Evolutionary conservation across 2,329 filamentous ascomycete species (phyloP).

Genomic region (Sclerotinia nivalis): DNA sequence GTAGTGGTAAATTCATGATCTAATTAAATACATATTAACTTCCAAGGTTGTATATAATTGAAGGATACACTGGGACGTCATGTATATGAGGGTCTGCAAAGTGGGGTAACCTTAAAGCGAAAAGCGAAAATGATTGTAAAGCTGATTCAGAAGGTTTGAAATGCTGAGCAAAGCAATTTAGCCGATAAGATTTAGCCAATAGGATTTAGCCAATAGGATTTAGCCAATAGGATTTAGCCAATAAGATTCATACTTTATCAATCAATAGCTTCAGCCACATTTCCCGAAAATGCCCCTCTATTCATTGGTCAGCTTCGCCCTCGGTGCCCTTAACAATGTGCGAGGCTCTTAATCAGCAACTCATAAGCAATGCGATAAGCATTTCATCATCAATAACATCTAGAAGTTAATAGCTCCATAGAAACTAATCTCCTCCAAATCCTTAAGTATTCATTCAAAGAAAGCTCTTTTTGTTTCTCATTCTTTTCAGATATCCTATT

Average conservation of each 20-base stretch:
- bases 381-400: slow-evolving; percentile 16
- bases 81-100: background rate
- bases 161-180: background rate
- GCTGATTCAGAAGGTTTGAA: slow-evolving; percentile 1
- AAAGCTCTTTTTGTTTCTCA: slow-evolving; percentile 8
- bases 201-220: background rate
- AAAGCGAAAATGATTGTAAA: slow-evolving; percentile 1
- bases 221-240: background rate
- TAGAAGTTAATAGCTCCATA: background rate
- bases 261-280: background rate
- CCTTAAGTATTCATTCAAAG: slow-evolving; percentile 3
- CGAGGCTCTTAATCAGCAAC: slow-evolving; percentile 16
- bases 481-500: slow-evolving; percentile 6
- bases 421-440: background rate
- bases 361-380: slow-evolving; percentile 25
- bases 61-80: too few relatives aligned
- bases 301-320: background rate
- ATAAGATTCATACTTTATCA: background rate
- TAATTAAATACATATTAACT: too few relatives aligned
- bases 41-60: too few relatives aligned
- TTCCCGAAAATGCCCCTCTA: background rate
- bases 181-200: too few relatives aligned
- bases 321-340: background rate
- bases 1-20: too few relatives aligned
- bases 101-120: slow-evolving; percentile 15